Evolutionary conservation across 1,139 yeast species (phyloP), one percentile per base, ranked within the genome.

Genomic region (Suzukiozyma palmioleophila): DNA sequence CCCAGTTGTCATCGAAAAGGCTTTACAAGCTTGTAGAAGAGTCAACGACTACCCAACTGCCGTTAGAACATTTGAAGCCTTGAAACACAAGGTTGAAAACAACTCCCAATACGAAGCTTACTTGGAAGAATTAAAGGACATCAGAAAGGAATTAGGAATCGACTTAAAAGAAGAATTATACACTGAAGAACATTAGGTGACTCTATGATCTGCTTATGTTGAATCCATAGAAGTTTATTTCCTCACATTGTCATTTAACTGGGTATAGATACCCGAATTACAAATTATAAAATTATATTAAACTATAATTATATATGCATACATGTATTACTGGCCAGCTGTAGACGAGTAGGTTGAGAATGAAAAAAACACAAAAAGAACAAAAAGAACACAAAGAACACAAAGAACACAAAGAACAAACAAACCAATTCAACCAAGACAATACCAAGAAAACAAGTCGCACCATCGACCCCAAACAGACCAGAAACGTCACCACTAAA

Each of bases 11-110:
- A 78, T 92, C 60, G 96, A 88, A 71, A 86, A 86, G 73, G 98
- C 98, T 39, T 79, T 92, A 64, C 84, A 86, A 72, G 98, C 98
- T 40, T 92, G 97, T 59, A 89, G 98, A 81, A 87, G 98, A 73
- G 97, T 92, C 52, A 89, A 94, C 69, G 98, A 92, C 73, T 87
- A 87, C 73, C 97, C 98, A 47, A 90, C 97, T 47, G 98, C 98
- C 44, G 94, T 90, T 54, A 86, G 98, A 73, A 96, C 95, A 46
- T 92, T 92, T 57, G 98, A 92, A 74, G 85, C 88, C 51, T 80
- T 92, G 66, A 87, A 85, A 69, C 87, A 81, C 80, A 92, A 92
- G 77, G 97, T 92, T 50, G 97, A 90, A 69, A 87, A 84, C 73
- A 82, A 79, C 62, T 84, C 83, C 56, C 97, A 90, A 73, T 92